Base-by-base conservation (phyloP, 345 rosid genomes). In the Rhodamnia argentea region DNA sequence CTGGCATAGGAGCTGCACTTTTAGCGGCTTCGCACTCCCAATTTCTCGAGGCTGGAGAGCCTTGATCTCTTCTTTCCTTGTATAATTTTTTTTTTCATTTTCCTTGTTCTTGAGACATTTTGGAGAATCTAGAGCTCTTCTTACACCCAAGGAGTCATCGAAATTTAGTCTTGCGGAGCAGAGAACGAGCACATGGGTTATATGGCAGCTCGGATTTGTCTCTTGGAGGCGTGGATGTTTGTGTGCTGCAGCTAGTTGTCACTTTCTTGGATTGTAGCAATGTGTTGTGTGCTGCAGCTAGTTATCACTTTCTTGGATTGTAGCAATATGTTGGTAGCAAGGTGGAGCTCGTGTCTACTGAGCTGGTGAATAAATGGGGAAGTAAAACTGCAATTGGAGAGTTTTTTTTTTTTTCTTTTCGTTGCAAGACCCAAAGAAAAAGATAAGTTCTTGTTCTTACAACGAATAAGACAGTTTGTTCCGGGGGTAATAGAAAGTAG, bases 1-100 rank as follows among this genome's bases (percentile, higher is more conserved):
- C 98, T 0, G 98, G 98, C 85, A 93, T 93, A n/a, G 98, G 98
- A 54, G 98, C 96, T 47, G 94, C 98, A 23, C 95, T 95, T 84
- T 91, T 95, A 27, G 97, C 97, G 2, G 98, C 98, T 47, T 94
- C 97, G 5, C 96, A 93, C 87, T 95, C 98, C 60, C 92, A 91
- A 83, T 94, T 93, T 87, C 88, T 84, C 27, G 88, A 86, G 74
- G 90, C 86, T 2, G 89, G 32, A 47, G 24, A 70, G 78, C 47
- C 47, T 32, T 70, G 78, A 70, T 70, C 78, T 70, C 44, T 32
- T 70, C 44, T 70, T 64, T 70, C 47, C 32, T 70, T 70, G 78
- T 70, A 70, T 70, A 70, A 70, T 70, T 70, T 70, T 62, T 62
- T 62, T 64, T 32, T 70, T 70, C 24, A 32, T 70, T 70, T 70